Base-by-base conservation (phyloP, 495 filamentous ascomycete species). In the Neurospora tetraspora region DNA sequence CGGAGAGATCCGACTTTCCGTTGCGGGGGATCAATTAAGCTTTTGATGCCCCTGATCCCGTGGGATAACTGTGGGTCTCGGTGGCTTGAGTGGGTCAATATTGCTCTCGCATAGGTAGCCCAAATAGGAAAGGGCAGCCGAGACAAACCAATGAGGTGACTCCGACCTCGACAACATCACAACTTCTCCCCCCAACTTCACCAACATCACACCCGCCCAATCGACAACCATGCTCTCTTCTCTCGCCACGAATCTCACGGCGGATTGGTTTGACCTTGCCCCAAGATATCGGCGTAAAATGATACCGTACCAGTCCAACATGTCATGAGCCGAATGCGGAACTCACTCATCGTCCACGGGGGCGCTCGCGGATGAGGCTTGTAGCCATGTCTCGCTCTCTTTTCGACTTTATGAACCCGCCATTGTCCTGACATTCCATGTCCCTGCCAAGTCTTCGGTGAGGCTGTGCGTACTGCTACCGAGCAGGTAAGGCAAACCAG, bases 21-120 rank as follows among this genome's bases (percentile, higher is more conserved):
- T 45, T 36, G 38, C 45, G 59, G 59, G 53, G 42, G n/a, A 69
- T 40, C 73, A 69, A 71, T 76, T 71, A 77, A 78, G 77, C 71
- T 78, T 77, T 27, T 70, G 39, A 31, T 39, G 16, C 71, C 69
- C 72, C 59, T 71, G 69, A 18, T 45, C 43, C 59, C 70, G 69
- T 18, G 69, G 16, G 69, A 68, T 65, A 73, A 68, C 71, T 65
- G 73, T 65, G 53, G 53, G 23, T 65, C 14, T 16, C 4, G 3
- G 53, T 65, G 53, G 73, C 74, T 53, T 34, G 12, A 43, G 42
- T 38, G 70, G 53, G 34, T 65, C 2, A 37, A 77, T 71, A 71
- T 73, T 40, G 72, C 73, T 71, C 72, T 81, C 79, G 79, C 79
- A 80, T 71, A 76, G 79, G 77, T 78, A 70, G 43, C 80, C 79